Conservation (phyloP, 2,329 filamentous ascomycete genomes). For the Corniculantispora saksenae region DNA sequence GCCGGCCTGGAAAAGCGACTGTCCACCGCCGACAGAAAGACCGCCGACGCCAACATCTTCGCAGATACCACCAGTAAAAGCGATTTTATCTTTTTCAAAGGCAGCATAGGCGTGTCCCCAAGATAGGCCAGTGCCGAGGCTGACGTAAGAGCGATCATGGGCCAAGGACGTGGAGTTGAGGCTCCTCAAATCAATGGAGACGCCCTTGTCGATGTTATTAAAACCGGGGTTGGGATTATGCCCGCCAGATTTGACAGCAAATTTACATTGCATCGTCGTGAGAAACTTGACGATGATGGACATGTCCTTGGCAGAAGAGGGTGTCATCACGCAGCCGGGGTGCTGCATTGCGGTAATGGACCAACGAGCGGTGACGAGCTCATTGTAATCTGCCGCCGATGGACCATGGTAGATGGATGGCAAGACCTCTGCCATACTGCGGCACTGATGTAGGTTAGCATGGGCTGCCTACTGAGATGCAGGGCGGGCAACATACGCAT, state of each 20-base stretch:
- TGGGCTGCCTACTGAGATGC: neutral
- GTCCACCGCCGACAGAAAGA: conserved; percentile 47
- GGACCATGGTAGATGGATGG: conserved; percentile 14
- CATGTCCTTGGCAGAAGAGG: conserved; percentile 4
- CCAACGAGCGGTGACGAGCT: conserved; percentile 12
- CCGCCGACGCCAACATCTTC: conserved; percentile 46
- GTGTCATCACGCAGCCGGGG: conserved; percentile 17
- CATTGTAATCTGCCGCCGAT: conserved; percentile 12
- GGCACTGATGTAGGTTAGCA: conserved; percentile 17
- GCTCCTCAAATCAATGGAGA: conserved; percentile 41
- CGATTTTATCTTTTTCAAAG: conserved; percentile 39
- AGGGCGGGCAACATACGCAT: neutral
- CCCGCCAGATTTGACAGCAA: conserved; percentile 51
- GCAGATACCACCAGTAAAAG: conserved; percentile 42
- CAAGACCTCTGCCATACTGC: neutral
- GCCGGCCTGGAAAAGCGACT: conserved; percentile 42
- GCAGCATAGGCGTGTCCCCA: conserved; percentile 44
- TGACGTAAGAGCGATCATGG: conserved; percentile 35
- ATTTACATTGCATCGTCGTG: conserved; percentile 28
- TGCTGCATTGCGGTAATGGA: conserved; percentile 18
- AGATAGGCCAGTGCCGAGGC: conserved; percentile 42
- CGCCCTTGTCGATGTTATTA: conserved; percentile 40
- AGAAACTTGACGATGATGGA: conserved; percentile 19
- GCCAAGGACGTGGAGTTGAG: conserved; percentile 39
- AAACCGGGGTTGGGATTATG: conserved; percentile 46